These are phyloP conservation scores for Cladosporium sp. DNA, from an alignment of 2,329 filamentous ascomycete species.

Conservation along the genomic window DNA sequence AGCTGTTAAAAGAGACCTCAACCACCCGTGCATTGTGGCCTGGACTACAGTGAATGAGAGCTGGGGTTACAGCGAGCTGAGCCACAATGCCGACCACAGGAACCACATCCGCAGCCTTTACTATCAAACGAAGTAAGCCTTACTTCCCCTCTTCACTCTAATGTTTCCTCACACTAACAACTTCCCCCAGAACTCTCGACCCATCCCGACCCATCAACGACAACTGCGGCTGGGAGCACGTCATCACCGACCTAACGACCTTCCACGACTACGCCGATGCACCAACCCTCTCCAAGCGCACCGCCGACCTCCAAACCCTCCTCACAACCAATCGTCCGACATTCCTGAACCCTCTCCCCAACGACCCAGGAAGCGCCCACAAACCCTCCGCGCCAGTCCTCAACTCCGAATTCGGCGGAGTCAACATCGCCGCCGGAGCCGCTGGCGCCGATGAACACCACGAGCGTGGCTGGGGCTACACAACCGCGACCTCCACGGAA, in stretches of 20 bases:
- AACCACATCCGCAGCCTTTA: slow-evolving; percentile 62
- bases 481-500: slow-evolving; percentile 56
- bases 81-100: slow-evolving; percentile 53
- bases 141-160: background rate
- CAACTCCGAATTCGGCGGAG: slow-evolving; percentile 64
- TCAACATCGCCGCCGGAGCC: slow-evolving; percentile 56
- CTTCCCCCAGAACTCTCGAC: slow-evolving; percentile 45
- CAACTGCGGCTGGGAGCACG: slow-evolving; percentile 69
- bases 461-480: slow-evolving; percentile 61
- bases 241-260: slow-evolving; percentile 58
- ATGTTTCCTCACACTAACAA: background rate
- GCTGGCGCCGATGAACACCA: slow-evolving; percentile 19
- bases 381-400: slow-evolving; percentile 54
- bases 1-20: slow-evolving; percentile 59
- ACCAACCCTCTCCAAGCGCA: slow-evolving; percentile 51
- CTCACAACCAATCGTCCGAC: slow-evolving; percentile 52
- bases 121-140: slow-evolving; percentile 51
- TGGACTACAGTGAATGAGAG: slow-evolving; percentile 64
- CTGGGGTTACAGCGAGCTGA: slow-evolving; percentile 60
- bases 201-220: slow-evolving; percentile 62
- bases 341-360: slow-evolving; percentile 47
- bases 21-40: slow-evolving; percentile 58
- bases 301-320: slow-evolving; percentile 50
- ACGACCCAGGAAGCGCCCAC: slow-evolving; percentile 50
- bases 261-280: slow-evolving; percentile 65